Conservation (phyloP, 2,329 filamentous ascomycete genomes). For the Mycogone perniciosa region DNA sequence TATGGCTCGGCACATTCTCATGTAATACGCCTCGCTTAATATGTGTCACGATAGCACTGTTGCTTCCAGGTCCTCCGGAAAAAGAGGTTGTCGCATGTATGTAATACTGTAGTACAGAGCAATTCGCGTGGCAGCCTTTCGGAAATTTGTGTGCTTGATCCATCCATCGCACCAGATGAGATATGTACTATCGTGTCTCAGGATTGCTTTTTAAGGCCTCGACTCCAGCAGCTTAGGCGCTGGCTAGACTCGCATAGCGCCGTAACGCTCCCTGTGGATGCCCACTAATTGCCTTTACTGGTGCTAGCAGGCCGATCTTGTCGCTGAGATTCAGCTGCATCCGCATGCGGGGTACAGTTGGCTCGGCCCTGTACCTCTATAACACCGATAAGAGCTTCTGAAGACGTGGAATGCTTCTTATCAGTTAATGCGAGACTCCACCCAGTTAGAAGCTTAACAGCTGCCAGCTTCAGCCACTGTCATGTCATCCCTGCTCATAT, state of each 20-base stretch:
- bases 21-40: too few relatives aligned
- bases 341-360: conserved; percentile 12
- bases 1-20: too few relatives aligned
- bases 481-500: background rate
- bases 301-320: background rate
- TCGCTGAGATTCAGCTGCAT: background rate
- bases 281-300: background rate
- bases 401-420: background rate
- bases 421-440: conserved; percentile 11
- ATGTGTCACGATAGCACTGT: too few relatives aligned
- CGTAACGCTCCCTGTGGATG: background rate
- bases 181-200: too few relatives aligned
- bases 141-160: too few relatives aligned
- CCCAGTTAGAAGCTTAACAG: background rate
- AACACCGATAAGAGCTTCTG: conserved; percentile 6
- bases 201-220: background rate
- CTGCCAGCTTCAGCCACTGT: background rate
- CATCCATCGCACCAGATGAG: too few relatives aligned
- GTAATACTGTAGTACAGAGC: too few relatives aligned
- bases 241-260: background rate
- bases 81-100: too few relatives aligned
- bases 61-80: too few relatives aligned
- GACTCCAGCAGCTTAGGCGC: background rate
- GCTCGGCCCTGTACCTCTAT: conserved; percentile 3
- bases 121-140: too few relatives aligned